A percentile compares a stretch with the other conserved stretches of the same genome.
phyloP scores from a whole-genome alignment of 768 basidiomycete species.

The Phylloporus rhodoxanthus region DNA sequence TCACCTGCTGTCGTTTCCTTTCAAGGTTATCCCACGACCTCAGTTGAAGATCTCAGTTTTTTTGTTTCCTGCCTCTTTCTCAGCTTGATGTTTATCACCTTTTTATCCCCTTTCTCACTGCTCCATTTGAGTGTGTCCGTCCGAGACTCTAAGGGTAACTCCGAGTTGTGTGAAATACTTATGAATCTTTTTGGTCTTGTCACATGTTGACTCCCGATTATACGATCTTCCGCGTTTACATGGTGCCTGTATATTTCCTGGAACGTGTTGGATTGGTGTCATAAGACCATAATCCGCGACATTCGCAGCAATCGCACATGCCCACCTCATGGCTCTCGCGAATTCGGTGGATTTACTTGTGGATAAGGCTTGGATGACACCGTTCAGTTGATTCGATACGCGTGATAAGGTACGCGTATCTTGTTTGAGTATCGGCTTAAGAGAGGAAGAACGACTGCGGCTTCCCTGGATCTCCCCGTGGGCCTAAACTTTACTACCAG shows the following conservation, averaged over 20 bases:
- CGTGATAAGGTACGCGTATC: background rate
- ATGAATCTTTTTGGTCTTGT: too few relatives aligned
- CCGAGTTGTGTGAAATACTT: background rate
- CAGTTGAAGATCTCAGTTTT: background rate
- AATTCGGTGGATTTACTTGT: too few relatives aligned
- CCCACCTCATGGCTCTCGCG: too few relatives aligned
- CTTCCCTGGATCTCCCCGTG: background rate
- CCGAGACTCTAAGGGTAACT: too few relatives aligned
- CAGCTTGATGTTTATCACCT: background rate
- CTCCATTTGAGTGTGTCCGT: background rate
- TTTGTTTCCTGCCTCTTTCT: background rate
- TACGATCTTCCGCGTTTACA: too few relatives aligned
- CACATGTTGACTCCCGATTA: too few relatives aligned
- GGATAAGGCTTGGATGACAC: too few relatives aligned
- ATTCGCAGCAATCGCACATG: too few relatives aligned
- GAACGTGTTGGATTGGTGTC: too few relatives aligned
- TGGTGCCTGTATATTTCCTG: too few relatives aligned
- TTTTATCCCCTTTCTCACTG: background rate
- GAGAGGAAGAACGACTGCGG: background rate
- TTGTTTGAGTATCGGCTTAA: constrained; percentile 4
- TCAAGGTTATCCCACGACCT: background rate
- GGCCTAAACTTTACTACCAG: background rate
- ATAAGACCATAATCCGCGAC: too few relatives aligned
- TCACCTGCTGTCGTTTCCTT: background rate
- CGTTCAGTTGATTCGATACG: background rate